Conservation (phyloP, 306 rosid species). For the Castanea mollissima region DNA sequence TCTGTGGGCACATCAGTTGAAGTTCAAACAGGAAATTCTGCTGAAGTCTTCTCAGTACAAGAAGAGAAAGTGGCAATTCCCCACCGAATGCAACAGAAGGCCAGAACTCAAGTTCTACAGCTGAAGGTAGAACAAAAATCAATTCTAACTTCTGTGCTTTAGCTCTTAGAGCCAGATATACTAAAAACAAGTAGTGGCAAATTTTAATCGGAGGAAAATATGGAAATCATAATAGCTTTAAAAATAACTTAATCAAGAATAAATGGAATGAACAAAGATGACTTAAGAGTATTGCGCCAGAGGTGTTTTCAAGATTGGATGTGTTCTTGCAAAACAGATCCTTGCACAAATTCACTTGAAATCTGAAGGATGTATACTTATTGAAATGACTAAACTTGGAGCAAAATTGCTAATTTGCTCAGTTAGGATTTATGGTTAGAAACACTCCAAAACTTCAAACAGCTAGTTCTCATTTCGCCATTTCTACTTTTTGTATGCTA, state of each 20-base stretch:
- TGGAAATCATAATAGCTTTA: neutral
- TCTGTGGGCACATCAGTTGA: constrained; percentile 68
- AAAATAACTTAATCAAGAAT: neutral
- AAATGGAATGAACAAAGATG: neutral
- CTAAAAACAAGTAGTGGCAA: neutral
- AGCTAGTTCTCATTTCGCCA: neutral
- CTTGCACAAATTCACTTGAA: neutral
- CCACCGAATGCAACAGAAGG: constrained; percentile 40
- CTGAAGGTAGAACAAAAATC: constrained; percentile 45
- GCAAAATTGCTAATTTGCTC: neutral
- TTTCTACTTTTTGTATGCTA: neutral
- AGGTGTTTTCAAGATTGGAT: neutral
- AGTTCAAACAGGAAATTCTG: constrained; percentile 71
- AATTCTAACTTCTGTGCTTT: constrained; percentile 14
- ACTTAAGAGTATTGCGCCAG: neutral
- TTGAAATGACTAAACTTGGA: neutral
- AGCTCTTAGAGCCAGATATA: constrained; percentile 7
- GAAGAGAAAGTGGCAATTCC: constrained; percentile 46
- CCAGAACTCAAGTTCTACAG: constrained; percentile 50
- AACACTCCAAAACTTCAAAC: neutral
- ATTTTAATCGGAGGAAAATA: neutral
- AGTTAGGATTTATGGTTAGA: neutral
- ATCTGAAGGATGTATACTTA: neutral
- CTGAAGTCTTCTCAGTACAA: constrained; percentile 48
- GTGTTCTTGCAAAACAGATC: neutral